Conservation (phyloP, 805 yeast species). For the Saccharomycopsis amapae region DNA sequence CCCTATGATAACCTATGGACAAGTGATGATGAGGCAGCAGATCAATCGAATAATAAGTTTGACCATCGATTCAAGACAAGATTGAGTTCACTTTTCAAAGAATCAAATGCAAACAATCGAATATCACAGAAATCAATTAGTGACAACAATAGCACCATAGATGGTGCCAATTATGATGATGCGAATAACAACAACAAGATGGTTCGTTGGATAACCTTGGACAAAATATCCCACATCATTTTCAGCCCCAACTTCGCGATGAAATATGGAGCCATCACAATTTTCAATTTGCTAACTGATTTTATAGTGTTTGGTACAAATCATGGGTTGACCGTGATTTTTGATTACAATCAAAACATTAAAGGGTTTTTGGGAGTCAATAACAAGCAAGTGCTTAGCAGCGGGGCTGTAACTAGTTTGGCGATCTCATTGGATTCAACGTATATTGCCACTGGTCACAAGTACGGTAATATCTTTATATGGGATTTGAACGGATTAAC, state of each 20-base stretch:
- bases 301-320: conserved; percentile 62
- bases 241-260: conserved; percentile 8
- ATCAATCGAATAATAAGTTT: conserved; percentile 3
- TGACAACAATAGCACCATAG: not conserved
- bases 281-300: conserved; percentile 37
- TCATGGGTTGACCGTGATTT: conserved; percentile 57
- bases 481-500: conserved; percentile 51
- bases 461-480: conserved; percentile 53
- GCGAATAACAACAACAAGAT: not conserved
- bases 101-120: not conserved
- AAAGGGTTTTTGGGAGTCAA: conserved; percentile 35
- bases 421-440: conserved; percentile 63
- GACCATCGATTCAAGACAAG: conserved; percentile 15
- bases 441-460: conserved; percentile 60
- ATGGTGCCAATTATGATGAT: no score
- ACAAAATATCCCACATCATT: conserved; percentile 7
- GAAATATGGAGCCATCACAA: conserved; percentile 43
- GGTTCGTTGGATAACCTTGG: conserved; percentile 9
- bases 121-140: not conserved
- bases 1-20: not conserved
- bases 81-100: conserved; percentile 6
- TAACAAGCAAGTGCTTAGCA: conserved; percentile 26
- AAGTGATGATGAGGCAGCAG: not conserved
- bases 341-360: conserved; percentile 60
- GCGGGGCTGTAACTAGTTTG: conserved; percentile 48